Percentiles rank a stretch among this genome's conserved stretches.
Evolutionary conservation across 305 asterid genomes (phyloP).

Genomic region (Fraxinus latifolia): DNA sequence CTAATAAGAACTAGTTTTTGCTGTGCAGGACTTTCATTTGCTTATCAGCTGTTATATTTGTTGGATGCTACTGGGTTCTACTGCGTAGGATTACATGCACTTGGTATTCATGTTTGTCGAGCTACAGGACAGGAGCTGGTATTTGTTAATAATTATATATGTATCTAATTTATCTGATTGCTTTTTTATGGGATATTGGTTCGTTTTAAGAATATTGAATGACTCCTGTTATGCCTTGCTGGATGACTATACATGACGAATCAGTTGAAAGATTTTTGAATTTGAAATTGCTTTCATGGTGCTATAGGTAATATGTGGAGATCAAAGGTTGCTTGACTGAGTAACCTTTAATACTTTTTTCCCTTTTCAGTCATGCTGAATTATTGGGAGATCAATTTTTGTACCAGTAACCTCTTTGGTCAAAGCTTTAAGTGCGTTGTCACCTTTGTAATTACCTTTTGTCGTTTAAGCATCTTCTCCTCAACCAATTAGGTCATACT

Average conservation of each 20-base stretch:
- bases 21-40: constrained; percentile 78
- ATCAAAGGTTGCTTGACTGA: constrained; percentile 1
- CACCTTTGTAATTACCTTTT: not conserved
- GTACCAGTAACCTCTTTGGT: not conserved
- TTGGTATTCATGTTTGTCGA: constrained; percentile 91
- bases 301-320: constrained; percentile 1
- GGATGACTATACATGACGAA: not conserved
- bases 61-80: constrained; percentile 77
- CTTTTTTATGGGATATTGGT: constrained; percentile 7
- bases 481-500: not conserved
- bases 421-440: not conserved
- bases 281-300: not conserved
- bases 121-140: constrained; percentile 99
- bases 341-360: not conserved
- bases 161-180: constrained; percentile 15
- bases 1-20: constrained; percentile 23
- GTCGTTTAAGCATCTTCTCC: not conserved
- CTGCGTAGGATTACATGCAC: constrained; percentile 77
- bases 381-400: not conserved
- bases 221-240: not conserved
- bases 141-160: constrained; percentile 25
- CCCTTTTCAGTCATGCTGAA: not conserved
- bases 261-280: constrained; percentile 14
- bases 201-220: constrained; percentile 14
- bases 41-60: constrained; percentile 87